Conservation (phyloP, 169 alveolate species). For the Plasmodium gallinaceum region DNA sequence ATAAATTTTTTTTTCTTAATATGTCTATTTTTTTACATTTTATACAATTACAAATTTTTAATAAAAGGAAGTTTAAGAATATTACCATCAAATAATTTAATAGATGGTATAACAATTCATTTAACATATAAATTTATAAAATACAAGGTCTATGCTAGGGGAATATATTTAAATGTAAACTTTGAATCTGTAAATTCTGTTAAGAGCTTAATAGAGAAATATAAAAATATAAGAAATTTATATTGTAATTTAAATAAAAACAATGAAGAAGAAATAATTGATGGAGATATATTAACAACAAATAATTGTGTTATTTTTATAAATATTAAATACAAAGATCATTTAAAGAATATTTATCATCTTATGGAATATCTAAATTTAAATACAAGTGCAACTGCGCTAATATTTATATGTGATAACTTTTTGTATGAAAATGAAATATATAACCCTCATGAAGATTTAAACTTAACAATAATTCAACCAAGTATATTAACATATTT, state of each 20-base stretch:
- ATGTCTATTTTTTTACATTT: background rate
- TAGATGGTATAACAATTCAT: constrained; percentile 50
- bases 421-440: constrained; percentile 69
- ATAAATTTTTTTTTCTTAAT: background rate
- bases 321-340: constrained; percentile 46
- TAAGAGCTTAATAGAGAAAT: constrained; percentile 13
- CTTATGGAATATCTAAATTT: constrained; percentile 53
- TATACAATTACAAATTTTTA: background rate
- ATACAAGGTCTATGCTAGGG: constrained; percentile 42
- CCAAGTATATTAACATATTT: constrained; percentile 48
- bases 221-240: constrained; percentile 7
- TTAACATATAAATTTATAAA: constrained; percentile 38
- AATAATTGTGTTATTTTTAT: constrained; percentile 51
- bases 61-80: constrained; percentile 19
- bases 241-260: constrained; percentile 55
- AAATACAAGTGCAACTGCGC: constrained; percentile 56
- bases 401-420: constrained; percentile 56
- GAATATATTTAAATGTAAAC: constrained; percentile 34
- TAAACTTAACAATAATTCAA: constrained; percentile 29
- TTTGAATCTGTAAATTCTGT: constrained; percentile 30
- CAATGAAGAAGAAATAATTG: constrained; percentile 10
- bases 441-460: constrained; percentile 66
- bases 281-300: constrained; percentile 23
- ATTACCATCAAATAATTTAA: constrained; percentile 11
- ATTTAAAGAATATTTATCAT: constrained; percentile 29